Conservation (phyloP, 371 early-diverging fungal genomes). For the Mortierella sp. region DNA sequence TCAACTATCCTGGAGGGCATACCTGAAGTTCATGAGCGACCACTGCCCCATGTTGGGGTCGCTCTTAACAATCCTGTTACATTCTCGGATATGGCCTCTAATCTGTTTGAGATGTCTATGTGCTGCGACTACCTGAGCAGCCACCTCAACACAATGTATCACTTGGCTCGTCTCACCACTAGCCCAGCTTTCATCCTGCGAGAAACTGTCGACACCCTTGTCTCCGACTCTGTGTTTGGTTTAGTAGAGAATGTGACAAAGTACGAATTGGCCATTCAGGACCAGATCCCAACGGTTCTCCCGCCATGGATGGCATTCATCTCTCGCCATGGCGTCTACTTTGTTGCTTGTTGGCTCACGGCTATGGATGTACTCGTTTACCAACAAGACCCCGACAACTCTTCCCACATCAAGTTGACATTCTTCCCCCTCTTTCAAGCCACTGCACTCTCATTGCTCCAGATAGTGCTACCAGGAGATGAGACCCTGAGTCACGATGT, state of each 20-base stretch:
- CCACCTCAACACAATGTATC: conserved; percentile 40
- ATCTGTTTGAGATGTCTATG: conserved; percentile 35
- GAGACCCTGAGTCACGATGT: conserved; percentile 44
- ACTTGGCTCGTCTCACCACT: conserved; percentile 35
- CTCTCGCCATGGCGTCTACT: conserved; percentile 44
- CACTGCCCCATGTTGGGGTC: conserved; percentile 32
- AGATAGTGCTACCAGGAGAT: conserved; percentile 47
- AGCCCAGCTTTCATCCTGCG: conserved; percentile 20
- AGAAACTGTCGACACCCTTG: conserved; percentile 30
- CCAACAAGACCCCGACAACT: conserved; percentile 49
- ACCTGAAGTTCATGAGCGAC: conserved; percentile 7
- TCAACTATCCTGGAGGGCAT: conserved; percentile 5
- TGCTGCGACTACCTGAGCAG: conserved; percentile 38
- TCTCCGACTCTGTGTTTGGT: conserved; percentile 30
- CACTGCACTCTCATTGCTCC: conserved; percentile 44
- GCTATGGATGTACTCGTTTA: conserved; percentile 50
- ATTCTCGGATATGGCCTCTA: conserved; percentile 23
- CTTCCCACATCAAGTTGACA: conserved; percentile 49
- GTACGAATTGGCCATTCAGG: conserved; percentile 47
- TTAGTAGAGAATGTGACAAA: conserved; percentile 41
- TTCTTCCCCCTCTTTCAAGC: conserved; percentile 53
- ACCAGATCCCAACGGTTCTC: conserved; percentile 28
- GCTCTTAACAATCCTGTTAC: conserved; percentile 35
- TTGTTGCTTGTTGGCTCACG: conserved; percentile 40
- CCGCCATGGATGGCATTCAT: conserved; percentile 53